Evolutionary conservation across 768 basidiomycete genomes (phyloP).

Genomic region (Leccinum truebloodii): DNA sequence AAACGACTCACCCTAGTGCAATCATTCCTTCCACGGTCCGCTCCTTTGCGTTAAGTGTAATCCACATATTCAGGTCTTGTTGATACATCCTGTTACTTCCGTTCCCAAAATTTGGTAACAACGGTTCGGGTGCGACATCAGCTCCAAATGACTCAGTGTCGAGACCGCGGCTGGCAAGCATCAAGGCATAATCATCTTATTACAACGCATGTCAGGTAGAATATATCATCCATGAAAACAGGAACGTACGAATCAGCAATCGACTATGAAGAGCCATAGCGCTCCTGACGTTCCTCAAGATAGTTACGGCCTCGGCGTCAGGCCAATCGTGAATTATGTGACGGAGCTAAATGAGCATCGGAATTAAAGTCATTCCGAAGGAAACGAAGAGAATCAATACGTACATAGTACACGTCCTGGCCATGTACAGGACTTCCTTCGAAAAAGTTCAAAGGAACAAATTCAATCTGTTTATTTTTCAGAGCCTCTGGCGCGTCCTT

Average conservation of each 20-base stretch:
- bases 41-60: slow-evolving; percentile 42
- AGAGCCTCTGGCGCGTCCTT: not conserved
- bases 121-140: slow-evolving; percentile 42
- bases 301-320: slow-evolving; percentile 31
- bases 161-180: slow-evolving; percentile 9
- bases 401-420: not conserved
- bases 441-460: not conserved
- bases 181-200: slow-evolving; percentile 26
- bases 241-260: slow-evolving; percentile 35
- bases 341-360: slow-evolving; percentile 21
- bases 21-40: slow-evolving; percentile 43
- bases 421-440: not conserved
- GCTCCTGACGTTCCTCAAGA: slow-evolving; percentile 31
- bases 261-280: slow-evolving; percentile 34
- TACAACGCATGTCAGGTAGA: not conserved
- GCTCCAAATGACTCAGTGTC: slow-evolving; percentile 6
- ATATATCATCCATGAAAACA: not conserved
- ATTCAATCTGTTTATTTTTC: not conserved
- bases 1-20: slow-evolving; percentile 28
- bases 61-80: slow-evolving; percentile 50
- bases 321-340: slow-evolving; percentile 39
- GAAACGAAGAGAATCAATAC: not conserved
- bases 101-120: slow-evolving; percentile 49
- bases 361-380: not conserved
- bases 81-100: slow-evolving; percentile 42